phyloP scores from a whole-genome alignment of 2,329 filamentous ascomycete genomes.

The Emydomyces testavorans region DNA sequence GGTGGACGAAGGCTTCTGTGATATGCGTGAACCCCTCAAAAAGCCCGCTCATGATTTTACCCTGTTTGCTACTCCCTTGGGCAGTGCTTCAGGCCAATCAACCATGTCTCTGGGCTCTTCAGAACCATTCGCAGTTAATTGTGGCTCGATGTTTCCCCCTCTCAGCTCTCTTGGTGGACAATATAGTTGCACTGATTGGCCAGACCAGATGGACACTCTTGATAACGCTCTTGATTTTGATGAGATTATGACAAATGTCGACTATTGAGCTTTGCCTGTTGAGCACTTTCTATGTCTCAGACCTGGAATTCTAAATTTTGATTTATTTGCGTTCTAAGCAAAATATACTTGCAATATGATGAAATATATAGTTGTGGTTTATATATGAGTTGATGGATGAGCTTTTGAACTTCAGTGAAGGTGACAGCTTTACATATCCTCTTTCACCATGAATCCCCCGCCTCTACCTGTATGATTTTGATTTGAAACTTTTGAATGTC shows the following conservation, averaged over 20 bases:
- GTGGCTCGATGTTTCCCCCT: neutral
- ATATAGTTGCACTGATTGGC: neutral
- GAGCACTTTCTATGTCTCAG: neutral
- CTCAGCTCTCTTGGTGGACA: neutral
- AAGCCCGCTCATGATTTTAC: slow-evolving; percentile 22
- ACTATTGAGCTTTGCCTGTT: neutral
- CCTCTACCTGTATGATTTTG: too few relatives aligned
- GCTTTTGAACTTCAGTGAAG: too few relatives aligned
- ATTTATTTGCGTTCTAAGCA: too few relatives aligned
- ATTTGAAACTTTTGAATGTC: too few relatives aligned
- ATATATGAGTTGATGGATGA: too few relatives aligned
- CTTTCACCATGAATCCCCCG: too few relatives aligned
- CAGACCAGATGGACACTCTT: neutral
- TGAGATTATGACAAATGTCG: neutral
- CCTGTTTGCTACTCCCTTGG: slow-evolving; percentile 17
- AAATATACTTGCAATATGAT: too few relatives aligned
- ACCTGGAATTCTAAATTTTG: too few relatives aligned
- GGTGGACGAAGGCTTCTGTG: slow-evolving; percentile 20
- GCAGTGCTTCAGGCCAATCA: neutral
- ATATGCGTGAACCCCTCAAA: slow-evolving; percentile 17
- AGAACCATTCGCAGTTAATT: neutral
- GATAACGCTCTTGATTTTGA: neutral
- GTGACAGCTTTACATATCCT: too few relatives aligned
- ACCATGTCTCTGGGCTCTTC: neutral
- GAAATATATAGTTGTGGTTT: too few relatives aligned